Percentiles rank a stretch among this genome's conserved stretches.
phyloP scores from a whole-genome alignment of 148 eudicot species.

The Diospyros kaki region DNA sequence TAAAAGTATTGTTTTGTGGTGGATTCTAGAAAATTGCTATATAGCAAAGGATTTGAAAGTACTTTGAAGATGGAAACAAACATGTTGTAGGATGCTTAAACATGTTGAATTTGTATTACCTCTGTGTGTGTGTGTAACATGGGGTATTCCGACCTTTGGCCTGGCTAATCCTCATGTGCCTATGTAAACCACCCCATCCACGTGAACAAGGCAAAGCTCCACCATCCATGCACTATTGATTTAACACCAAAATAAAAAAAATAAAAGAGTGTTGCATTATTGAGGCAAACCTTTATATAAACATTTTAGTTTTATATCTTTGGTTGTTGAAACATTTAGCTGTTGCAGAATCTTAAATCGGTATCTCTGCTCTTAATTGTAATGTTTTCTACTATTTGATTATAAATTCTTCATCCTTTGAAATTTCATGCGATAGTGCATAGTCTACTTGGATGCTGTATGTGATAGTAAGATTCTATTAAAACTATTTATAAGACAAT shows the following conservation, averaged over 20 bases:
- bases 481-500: too few species aligned
- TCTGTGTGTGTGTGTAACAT: too few species aligned
- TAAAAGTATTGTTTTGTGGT: too few species aligned
- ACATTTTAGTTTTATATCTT: background rate
- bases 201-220: too few species aligned
- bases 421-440: background rate
- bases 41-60: background rate
- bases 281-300: background rate
- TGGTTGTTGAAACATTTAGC: background rate
- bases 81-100: background rate
- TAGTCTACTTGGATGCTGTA: background rate
- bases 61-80: background rate
- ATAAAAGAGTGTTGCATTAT: too few species aligned
- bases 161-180: too few species aligned
- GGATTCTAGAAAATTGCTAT: background rate
- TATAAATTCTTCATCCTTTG: background rate
- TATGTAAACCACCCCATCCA: too few species aligned
- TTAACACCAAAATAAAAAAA: too few species aligned
- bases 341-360: background rate
- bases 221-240: too few species aligned
- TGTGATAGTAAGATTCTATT: too few species aligned
- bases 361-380: background rate
- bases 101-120: background rate
- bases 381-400: background rate
- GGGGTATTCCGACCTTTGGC: too few species aligned